These are phyloP conservation scores for Phyllosticta paracitricarpa DNA, from an alignment of 2,329 filamentous ascomycete species.

Conservation along the genomic window DNA sequence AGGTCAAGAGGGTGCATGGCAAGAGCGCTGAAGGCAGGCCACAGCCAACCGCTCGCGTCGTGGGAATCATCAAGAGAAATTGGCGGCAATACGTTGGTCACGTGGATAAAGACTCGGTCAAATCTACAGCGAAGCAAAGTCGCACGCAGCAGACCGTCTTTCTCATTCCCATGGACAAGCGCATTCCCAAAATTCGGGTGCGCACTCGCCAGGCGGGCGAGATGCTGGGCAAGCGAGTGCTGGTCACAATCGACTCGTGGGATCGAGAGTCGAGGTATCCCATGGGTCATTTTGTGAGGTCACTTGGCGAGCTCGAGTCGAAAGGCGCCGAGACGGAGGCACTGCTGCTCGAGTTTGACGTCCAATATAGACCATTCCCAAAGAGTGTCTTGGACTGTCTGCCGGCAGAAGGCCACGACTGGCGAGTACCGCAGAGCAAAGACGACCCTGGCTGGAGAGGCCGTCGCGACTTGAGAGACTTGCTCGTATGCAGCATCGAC, in stretches of 20 bases:
- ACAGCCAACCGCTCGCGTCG: conserved; percentile 84
- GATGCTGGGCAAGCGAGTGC: conserved; percentile 78
- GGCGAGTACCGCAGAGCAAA: conserved; percentile 73
- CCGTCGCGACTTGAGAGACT: conserved; percentile 69
- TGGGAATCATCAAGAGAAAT: conserved; percentile 88
- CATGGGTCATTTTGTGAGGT: conserved; percentile 85
- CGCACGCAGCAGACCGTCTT: conserved; percentile 88
- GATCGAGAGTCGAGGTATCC: conserved; percentile 88
- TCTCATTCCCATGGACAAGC: conserved; percentile 94
- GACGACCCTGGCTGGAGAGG: conserved; percentile 82
- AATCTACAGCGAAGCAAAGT: conserved; percentile 61
- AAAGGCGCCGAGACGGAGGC: conserved; percentile 98
- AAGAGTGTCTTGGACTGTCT: conserved; percentile 92
- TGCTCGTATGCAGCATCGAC: conserved; percentile 95
- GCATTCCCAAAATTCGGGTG: conserved; percentile 89
- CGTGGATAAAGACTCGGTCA: conserved; percentile 77
- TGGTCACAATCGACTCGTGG: conserved; percentile 94
- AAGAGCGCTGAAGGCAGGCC: conserved; percentile 64
- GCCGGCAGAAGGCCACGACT: conserved; percentile 82
- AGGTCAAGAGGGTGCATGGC: conserved; percentile 76
- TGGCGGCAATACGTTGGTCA: conserved; percentile 98
- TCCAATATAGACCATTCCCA: conserved; percentile 94
- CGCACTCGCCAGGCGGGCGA: conserved; percentile 84
- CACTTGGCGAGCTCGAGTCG: conserved; percentile 84
- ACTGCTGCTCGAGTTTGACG: conserved; percentile 86